Base-by-base conservation (phyloP, 2,329 filamentous ascomycete genomes). In the Alternaria alternata region DNA sequence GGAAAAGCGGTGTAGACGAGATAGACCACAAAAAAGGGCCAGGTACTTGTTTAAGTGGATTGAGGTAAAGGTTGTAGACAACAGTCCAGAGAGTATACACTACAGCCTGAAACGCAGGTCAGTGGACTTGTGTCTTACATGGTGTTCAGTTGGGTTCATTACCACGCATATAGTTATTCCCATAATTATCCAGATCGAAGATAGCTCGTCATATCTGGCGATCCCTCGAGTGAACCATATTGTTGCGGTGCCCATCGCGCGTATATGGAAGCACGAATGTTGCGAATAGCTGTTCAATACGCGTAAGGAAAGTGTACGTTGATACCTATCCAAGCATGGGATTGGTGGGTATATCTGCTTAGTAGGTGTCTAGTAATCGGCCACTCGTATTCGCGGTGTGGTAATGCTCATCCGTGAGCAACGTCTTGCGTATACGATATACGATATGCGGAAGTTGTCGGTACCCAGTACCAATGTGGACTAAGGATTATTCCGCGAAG, bases 1-100 rank as follows among this genome's bases (percentile, higher is more conserved):
- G 42, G n/a, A 56, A 44, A 18, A 56, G 44, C 3, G 53, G 53
- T 20, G 49, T 41, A 18, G 53, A 44, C n/a, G 43, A 56, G 41
- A 56, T 32, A 14, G 53, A 56, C 44, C 43, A 56, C 5, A 56
- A n/a, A 44, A 56, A 43, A 4, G 53, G 34, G 2, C 53, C 43
- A 12, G 53, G 53, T 7, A 49, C 44, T 49, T 56, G 42, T 4
- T 12, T 42, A 24, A 56, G 53, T 18, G 44, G 44, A 26, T 26
- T 56, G 26, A 49, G 18, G 44, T 49, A 56, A 14, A 49, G 12
- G 32, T 56, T 56, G 53, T 56, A 49, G 34, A 56, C 8, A 0
- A 32, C 12, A 26, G 53, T 36, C 8, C 24, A 56, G 26, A 56
- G 1, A 3, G 12, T 42, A 26, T 56, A 44, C 22, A 24, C 53